These are phyloP conservation scores for Gossypium schwendimanii DNA, from an alignment of 441 rosid genomes.

Conservation along the genomic window DNA sequence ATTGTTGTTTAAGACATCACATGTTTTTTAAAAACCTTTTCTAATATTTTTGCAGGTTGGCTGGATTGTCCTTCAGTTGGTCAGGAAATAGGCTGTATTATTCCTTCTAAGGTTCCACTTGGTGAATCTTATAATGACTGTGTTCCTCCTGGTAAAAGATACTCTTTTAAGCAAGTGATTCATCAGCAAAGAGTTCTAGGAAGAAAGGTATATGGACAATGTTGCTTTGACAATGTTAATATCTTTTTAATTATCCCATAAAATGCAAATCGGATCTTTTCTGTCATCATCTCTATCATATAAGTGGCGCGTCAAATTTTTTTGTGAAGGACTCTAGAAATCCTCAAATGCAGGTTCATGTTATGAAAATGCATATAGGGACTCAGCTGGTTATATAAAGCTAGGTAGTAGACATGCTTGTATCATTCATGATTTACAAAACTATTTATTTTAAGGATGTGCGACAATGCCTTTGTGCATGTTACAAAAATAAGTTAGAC, in stretches of 20 bases:
- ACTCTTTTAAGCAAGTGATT: slow-evolving; percentile 85
- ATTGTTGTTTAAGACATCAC: neutral
- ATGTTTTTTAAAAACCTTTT: slow-evolving; percentile 8
- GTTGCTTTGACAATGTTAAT: neutral
- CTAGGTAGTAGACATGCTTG: neutral
- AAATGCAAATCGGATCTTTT: neutral
- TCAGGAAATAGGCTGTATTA: slow-evolving; percentile 54
- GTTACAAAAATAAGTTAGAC: neutral
- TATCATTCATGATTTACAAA: neutral
- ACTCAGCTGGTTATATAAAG: neutral
- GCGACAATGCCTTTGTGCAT: neutral
- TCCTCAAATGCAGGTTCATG: neutral
- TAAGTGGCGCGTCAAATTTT: neutral
- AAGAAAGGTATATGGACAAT: slow-evolving; percentile 51
- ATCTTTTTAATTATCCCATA: neutral
- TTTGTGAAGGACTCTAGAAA: neutral
- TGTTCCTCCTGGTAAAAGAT: slow-evolving; percentile 92
- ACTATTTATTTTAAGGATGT: neutral
- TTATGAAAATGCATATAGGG: neutral
- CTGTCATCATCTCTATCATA: neutral
- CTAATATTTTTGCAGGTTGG: slow-evolving; percentile 60
- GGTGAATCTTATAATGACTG: slow-evolving; percentile 64
- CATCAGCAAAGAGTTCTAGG: slow-evolving; percentile 67
- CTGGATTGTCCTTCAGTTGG: slow-evolving; percentile 85
- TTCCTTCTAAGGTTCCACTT: slow-evolving; percentile 98